Evolutionary conservation across 2,329 filamentous ascomycete species (phyloP).

Genomic region (Trichothecium sympodiale): DNA sequence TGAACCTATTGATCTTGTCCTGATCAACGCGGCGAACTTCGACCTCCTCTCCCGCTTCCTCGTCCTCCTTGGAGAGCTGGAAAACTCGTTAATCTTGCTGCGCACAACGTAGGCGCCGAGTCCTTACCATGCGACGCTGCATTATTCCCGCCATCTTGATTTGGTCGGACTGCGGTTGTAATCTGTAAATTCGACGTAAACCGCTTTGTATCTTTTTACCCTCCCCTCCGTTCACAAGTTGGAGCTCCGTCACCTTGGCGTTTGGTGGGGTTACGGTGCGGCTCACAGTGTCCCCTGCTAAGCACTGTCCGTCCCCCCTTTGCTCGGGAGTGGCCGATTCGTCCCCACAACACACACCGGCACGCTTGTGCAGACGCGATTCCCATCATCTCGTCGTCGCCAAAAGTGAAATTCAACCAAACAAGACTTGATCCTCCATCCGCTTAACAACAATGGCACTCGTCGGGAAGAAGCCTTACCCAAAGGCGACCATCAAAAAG

Average conservation of each 20-base stretch:
- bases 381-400: too few species aligned
- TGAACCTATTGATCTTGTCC: conserved; percentile 98
- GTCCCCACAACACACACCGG: neutral
- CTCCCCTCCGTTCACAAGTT: too few species aligned
- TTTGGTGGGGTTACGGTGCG: conserved; percentile 7
- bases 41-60: conserved; percentile 72
- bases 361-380: neutral
- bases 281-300: too few species aligned
- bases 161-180: neutral
- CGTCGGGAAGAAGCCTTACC: conserved; percentile 63
- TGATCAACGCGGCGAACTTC: conserved; percentile 95
- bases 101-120: neutral
- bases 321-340: neutral
- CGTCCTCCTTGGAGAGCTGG: conserved; percentile 89
- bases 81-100: neutral
- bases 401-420: neutral
- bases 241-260: too few species aligned
- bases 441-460: conserved; percentile 17
- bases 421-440: neutral
- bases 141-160: conserved; percentile 33
- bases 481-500: conserved; percentile 74
- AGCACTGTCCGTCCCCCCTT: conserved; percentile 8
- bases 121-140: conserved; percentile 48
- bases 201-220: too few species aligned
- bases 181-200: neutral